phyloP scores from a whole-genome alignment of 352 stramenopile genomes.

The Pythium brachiatum region DNA sequence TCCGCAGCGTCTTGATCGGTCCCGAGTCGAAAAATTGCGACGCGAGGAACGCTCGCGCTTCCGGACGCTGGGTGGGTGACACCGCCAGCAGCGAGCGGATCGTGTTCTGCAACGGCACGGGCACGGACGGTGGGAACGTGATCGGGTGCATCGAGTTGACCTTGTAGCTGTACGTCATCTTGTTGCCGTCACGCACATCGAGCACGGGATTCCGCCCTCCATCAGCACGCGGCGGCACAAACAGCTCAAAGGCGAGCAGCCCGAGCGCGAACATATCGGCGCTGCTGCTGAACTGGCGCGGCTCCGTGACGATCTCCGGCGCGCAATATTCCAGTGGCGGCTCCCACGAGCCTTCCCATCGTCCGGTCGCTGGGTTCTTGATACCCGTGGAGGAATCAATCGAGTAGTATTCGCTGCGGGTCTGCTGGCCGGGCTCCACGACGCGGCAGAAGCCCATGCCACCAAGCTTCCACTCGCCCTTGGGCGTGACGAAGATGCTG shows the following conservation, averaged over 20 bases:
- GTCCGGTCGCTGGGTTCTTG: conserved; percentile 51
- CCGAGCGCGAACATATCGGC: conserved; percentile 88
- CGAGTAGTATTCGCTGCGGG: conserved; percentile 81
- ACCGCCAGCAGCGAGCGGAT: conserved; percentile 74
- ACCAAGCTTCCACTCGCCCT: conserved; percentile 90
- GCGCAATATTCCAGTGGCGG: conserved; percentile 85
- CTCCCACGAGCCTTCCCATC: conserved; percentile 70
- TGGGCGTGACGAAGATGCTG: conserved; percentile 90
- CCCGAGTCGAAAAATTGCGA: conserved; percentile 87
- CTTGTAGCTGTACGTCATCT: conserved; percentile 88
- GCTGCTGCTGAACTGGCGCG: conserved; percentile 71
- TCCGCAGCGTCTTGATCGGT: conserved; percentile 81
- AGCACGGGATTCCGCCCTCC: conserved; percentile 80
- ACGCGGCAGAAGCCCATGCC: conserved; percentile 88
- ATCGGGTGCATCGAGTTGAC: conserved; percentile 88
- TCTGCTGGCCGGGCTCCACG: conserved; percentile 79
- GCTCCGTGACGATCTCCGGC: conserved; percentile 81
- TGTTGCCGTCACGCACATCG: conserved; percentile 84
- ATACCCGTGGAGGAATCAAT: conserved; percentile 47
- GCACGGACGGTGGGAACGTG: conserved; percentile 69
- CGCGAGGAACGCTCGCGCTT: conserved; percentile 71
- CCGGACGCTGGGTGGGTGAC: conserved; percentile 55
- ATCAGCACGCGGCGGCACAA: conserved; percentile 72
- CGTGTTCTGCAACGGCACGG: conserved; percentile 82
- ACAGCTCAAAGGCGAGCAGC: conserved; percentile 83